A percentile compares a stretch with the other conserved stretches of the same genome.
Conservation (phyloP, 1,284 basidiomycete species). For the Irpex rosettiformis region DNA sequence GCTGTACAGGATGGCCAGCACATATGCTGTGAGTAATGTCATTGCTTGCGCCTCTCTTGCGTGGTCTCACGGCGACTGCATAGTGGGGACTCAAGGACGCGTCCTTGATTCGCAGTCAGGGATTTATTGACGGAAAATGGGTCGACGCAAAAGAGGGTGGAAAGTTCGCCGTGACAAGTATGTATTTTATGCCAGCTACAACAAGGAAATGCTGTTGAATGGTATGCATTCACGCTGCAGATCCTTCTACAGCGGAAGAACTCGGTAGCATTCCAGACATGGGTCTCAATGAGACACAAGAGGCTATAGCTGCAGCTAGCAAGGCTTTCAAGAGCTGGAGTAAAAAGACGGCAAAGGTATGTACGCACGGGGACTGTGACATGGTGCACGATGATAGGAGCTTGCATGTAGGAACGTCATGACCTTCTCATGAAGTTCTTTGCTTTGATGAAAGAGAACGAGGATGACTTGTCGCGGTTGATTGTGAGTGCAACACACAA, state of each 20-base stretch:
- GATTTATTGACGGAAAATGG: slow-evolving; percentile 81
- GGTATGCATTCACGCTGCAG: slow-evolving; percentile 35
- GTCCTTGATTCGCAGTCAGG: slow-evolving; percentile 71
- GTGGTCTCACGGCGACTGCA: neutral
- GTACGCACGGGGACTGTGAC: slow-evolving; percentile 9
- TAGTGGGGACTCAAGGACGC: slow-evolving; percentile 78
- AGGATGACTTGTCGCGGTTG: slow-evolving; percentile 79
- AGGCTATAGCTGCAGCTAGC: slow-evolving; percentile 76
- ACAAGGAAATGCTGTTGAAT: neutral
- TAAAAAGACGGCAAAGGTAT: slow-evolving; percentile 71
- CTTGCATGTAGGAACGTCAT: slow-evolving; percentile 57
- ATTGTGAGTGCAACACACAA: slow-evolving; percentile 49
- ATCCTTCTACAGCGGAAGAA: slow-evolving; percentile 79
- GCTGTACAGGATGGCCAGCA: slow-evolving; percentile 27
- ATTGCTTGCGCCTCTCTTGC: neutral
- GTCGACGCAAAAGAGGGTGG: slow-evolving; percentile 70
- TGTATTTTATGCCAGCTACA: slow-evolving; percentile 27
- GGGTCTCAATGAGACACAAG: slow-evolving; percentile 75
- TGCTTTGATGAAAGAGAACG: slow-evolving; percentile 71
- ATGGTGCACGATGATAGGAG: neutral
- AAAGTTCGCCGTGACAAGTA: slow-evolving; percentile 75
- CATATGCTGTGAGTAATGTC: slow-evolving; percentile 12
- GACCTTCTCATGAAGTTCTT: slow-evolving; percentile 77
- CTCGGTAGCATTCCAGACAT: slow-evolving; percentile 86
- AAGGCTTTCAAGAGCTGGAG: slow-evolving; percentile 81